Evolutionary conservation across 2,329 filamentous ascomycete species (phyloP), one percentile per base, ranked within the genome.

Genomic region (Colletotrichum spinosum): DNA sequence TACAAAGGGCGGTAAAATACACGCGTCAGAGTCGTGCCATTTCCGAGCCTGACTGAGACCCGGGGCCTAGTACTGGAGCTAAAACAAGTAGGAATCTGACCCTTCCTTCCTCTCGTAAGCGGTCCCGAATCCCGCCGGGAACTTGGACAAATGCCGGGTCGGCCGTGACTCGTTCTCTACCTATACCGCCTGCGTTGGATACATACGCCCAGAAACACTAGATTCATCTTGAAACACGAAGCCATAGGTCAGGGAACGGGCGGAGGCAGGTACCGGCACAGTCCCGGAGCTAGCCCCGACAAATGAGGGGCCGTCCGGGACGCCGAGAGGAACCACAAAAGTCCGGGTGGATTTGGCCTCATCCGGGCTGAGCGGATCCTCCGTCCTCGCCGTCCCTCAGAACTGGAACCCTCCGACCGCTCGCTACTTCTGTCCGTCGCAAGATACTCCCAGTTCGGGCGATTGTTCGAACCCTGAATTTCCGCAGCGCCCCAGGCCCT

Each of bases 21-120:
- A 50, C 34, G 33, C 42, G 44, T 64, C 44, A 55, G 48, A 64
- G 44, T 61, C 61, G 56, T 55, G 51, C 61, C 61, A 65, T 48
- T 44, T 10, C 8, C 25, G 25, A 34, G 33, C 41, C 56, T 55
- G 56, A 64, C 61, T 25, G 25, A 25, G 25, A 25, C 25, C 25
- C 25, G 25, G 4, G 25, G 4, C 25, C 1, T 4, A 25, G 25
- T 25, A 41, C 17, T 33, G 17, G n/a, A 37, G 25, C 17, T 8
- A 41, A 55, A 39, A 39, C 38, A 50, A 41, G 38, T 48, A 45
- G 37, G 38, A 45, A 33, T 61, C 50, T 59, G 48, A 46, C 2
- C 44, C 44, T 12, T 17, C 25, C 25, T 7, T 8, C 7, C 13
- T 10, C 50, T 13, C 11, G 11, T 8, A 48, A 37, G 42, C 34